Base-by-base conservation (phyloP, 352 stramenopile species). In the Pythium sp. region DNA sequence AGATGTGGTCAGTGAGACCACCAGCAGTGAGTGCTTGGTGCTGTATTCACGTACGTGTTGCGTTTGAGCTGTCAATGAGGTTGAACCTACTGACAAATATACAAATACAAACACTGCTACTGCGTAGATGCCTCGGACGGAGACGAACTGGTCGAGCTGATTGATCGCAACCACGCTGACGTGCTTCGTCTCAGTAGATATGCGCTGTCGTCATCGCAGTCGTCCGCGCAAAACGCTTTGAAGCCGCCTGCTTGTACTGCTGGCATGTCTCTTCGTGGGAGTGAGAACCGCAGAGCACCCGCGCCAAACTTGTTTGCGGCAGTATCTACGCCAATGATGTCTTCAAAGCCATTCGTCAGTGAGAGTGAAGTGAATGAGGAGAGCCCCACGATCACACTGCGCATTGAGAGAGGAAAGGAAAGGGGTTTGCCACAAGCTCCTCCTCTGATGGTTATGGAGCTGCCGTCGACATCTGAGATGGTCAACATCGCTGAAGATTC, bases 401-500 rank as follows among this genome's bases (percentile, higher is more conserved):
- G 56, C 24, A 30, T 68, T 18, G 59, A 71, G 32, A 36, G 54
- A 67, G 51, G 26, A n/a, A 60, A 24, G 9, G 41, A 36, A 28
- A 30, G 32, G 36, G 12, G 11, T 9, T 43, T 11, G 11, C 36
- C 36, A 11, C 8, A 43, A 43, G 36, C 36, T 11, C 7, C 8
- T 1, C 28, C 61, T 12, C 8, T 60, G 58, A 34, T 36, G 28
- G 24, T 63, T n/a, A 47, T 38, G 5, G 75, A 82, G 28, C 71
- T 83, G 0, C 76, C 76, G 8, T 80, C 76, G n/a, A 83, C 73
- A 6, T 83, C 76, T 1, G 73, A 80, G 65, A 83, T 83, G 76
- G 67, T 83, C 26, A 46, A 61, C 18, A 79, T 83, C 36, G 32
- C 67, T 1, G 63, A 74, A 9, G 43, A 14, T 4, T 8, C 20